Evolutionary conservation across 164 flowering plant species (phyloP), one percentile per base, ranked within the genome.

Genomic region (Magnolia kwangsiensis): DNA sequence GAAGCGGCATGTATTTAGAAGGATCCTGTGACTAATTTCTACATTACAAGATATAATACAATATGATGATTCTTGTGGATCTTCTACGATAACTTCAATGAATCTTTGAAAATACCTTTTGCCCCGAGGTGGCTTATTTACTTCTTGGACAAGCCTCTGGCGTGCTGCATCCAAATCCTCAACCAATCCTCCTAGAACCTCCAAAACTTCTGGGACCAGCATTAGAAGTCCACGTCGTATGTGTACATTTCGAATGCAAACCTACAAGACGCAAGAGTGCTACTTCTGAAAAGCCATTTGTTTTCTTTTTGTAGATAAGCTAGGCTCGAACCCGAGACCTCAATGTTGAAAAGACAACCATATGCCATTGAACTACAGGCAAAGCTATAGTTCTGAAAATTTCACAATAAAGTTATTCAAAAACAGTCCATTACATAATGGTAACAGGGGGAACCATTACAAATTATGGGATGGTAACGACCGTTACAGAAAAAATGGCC

Each of bases 51-150:
- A 37, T 37, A 37, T 37, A 37, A 37, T 37, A 37, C 45, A 37
- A 37, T 37, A 37, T 5, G 7, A 37, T 37, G 7, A 37, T 37
- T 5, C 45, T 8, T 64, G 4, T 45, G 7, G 51, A 51, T 29
- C 69, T 14, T 64, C 24, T 31, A 75, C 8, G 14, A 71, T 70
- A 63, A 64, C 23, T 63, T 73, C 24, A 68, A 61, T 19, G 29
- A 21, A 16, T 11, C 55, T 24, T 37, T 20, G 10, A 4, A 70
- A 49, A 4, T 85, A 90, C 96, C 94, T 89, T 86, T 80, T 88
- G 61, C 92, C 99, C 80, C 98, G 87, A 3, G 99, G 93, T 71
- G 98, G 99, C 86, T 96, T 94, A 82, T 91, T 92, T 24, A 94
- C 85, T 91, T 94, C 98, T 19, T 79, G 58, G 75, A 92, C 90